A percentile compares a stretch with the other conserved stretches of the same genome.
These are phyloP conservation scores for Umbilicus rupestris DNA, from an alignment of 164 flowering plant species.

Conservation along the genomic window DNA sequence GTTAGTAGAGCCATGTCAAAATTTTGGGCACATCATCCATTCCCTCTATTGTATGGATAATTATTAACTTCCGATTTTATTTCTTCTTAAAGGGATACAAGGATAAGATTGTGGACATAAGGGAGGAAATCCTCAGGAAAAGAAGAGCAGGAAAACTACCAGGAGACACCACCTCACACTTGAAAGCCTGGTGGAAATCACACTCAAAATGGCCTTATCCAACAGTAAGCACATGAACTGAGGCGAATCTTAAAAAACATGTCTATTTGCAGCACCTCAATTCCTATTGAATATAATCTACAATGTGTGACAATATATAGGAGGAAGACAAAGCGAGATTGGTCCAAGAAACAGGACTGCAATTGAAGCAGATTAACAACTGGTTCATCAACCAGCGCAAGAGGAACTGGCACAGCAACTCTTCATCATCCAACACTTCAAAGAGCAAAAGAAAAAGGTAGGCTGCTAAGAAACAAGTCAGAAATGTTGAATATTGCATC, in stretches of 20 bases:
- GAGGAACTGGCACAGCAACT: slow-evolving; percentile 10
- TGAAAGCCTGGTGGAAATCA: slow-evolving; percentile 10
- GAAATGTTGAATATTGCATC: background rate
- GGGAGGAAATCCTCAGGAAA: slow-evolving; percentile 11
- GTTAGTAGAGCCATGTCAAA: background rate
- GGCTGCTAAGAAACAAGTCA: background rate
- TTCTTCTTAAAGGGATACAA: slow-evolving; percentile 6
- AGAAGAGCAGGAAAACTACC: slow-evolving; percentile 10
- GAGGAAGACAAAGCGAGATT: slow-evolving; percentile 9
- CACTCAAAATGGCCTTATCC: slow-evolving; percentile 12
- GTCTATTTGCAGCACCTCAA: background rate
- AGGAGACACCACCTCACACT: slow-evolving; percentile 7
- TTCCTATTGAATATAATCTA: background rate
- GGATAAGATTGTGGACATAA: slow-evolving; percentile 6
- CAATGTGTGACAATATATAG: background rate
- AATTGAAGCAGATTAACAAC: slow-evolving; percentile 10
- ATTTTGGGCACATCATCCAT: background rate
- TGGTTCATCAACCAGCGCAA: slow-evolving; percentile 10
- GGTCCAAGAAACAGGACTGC: slow-evolving; percentile 9
- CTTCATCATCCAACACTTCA: background rate
- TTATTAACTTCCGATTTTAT: background rate
- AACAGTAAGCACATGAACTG: slow-evolving; percentile 3
- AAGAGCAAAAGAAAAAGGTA: slow-evolving; percentile 5
- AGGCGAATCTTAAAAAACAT: background rate
- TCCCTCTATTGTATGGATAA: background rate